Evolutionary conservation across 2,329 filamentous ascomycete genomes (phyloP), one percentile per base, ranked within the genome.

Genomic region (Lachnellula suecica): DNA sequence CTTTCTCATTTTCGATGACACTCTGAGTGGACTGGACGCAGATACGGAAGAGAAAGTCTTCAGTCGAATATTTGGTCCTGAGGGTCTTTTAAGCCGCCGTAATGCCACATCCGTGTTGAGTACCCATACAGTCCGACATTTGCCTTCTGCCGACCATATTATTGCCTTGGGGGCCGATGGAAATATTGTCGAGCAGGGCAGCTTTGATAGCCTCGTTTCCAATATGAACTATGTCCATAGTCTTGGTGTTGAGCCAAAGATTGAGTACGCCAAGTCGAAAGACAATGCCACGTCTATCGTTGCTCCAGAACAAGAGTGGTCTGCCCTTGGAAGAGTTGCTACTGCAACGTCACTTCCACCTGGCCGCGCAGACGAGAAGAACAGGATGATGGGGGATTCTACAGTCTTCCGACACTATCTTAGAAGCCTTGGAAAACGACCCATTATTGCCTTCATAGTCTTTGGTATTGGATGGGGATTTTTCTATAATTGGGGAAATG

Each of bases 141-240:
- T 73, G 2, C 67, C 66, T 17, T 64, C 67, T 27, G 70, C 68
- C n/a, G 71, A 74, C 57, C 64, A 72, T 29, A 68, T 74, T 25
- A 60, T 74, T 20, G 64, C 64, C 20, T 64, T 74, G 6, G 58
- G 61, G 38, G 54, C 64, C n/a, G 57, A 68, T 23, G 71, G 71
- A 17, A 64, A 37, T 19, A 65, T 73, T 23, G 49, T 61, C 2
- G 70, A 74, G 52, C 70, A 72, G 60, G 71, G 71, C 7, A 60
- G 52, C 13, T 73, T 71, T 44, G 59, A 70, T 11, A 41, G 53
- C 9, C 40, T 64, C 1, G 44, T 61, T 47, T 25, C 27, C 8
- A 51, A 45, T 25, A 43, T 29, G 22, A 51, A 45, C n/a, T 60
- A 59, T 52, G 58, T 59, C 60, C 73, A 43, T 57, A 68, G 5